Conservation (phyloP, 306 rosid species). For the Inga laurina region DNA sequence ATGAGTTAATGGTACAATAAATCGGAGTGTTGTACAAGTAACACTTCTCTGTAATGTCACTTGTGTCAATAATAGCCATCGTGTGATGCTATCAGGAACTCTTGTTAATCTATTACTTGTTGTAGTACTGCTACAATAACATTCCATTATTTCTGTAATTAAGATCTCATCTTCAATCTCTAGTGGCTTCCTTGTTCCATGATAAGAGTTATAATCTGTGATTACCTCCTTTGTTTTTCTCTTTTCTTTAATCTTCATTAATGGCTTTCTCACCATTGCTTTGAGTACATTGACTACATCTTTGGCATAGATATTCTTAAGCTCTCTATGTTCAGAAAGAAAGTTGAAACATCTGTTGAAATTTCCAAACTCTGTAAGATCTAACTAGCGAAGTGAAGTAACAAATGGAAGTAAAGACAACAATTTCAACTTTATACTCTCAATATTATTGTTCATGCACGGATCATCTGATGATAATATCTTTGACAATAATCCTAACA, state of each 20-base stretch:
- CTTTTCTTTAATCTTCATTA: not conserved
- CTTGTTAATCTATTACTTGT: not conserved
- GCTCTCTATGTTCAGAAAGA: not conserved
- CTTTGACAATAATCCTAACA: not conserved
- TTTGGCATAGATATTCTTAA: not conserved
- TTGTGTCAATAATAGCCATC: not conserved
- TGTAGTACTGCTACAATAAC: not conserved
- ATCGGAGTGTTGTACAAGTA: not conserved
- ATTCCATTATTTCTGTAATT: not conserved
- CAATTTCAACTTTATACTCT: not conserved
- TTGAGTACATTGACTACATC: not conserved
- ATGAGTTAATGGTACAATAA: no score
- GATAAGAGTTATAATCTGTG: not conserved
- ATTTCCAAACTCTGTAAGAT: not conserved
- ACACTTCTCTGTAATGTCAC: not conserved
- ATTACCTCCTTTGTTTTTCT: not conserved
- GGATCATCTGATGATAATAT: not conserved
- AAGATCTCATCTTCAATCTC: not conserved
- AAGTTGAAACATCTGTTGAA: not conserved
- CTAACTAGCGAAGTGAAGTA: not conserved
- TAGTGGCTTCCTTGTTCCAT: no score
- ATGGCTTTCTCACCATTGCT: not conserved
- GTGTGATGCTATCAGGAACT: not conserved
- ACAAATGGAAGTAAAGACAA: not conserved
- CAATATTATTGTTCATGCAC: no score